Base-by-base conservation (phyloP, 257 asterid genomes). In the Galeopsis tetrahit region DNA sequence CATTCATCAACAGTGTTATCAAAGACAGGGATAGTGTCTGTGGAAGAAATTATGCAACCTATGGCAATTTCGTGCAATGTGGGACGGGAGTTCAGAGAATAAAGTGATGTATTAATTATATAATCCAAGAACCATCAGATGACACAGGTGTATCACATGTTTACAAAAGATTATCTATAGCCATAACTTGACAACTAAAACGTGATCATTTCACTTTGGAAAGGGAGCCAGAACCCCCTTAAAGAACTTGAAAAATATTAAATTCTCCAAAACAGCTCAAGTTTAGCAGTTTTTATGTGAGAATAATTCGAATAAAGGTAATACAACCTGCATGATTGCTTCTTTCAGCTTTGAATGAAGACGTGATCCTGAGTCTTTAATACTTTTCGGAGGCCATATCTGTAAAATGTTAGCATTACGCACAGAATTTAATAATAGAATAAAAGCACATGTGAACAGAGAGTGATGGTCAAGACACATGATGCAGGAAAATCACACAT, bases 311-410 rank as follows among this genome's bases (percentile, higher is more conserved):
- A 17, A n/a, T 15, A 40, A 53, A 43, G 53, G 38, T 34, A 36
- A 32, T 48, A 49, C 73, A 75, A 93, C 98, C 98, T 82, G 90
- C 85, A 89, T 38, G 59, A 91, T 91, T 62, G 96, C 96, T 71
- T 93, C 96, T 82, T 89, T 90, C 82, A 93, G 82, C 78, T 84
- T 85, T 55, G 92, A 77, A 81, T 93, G 98, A 78, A 93, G 88
- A 59, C 69, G 76, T 40, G 98, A 93, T 77, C 89, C 94, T 52
- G 96, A 85, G 82, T 93, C 98, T 81, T 89, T 93, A 75, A 91
- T 83, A 83, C 81, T 85, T 85, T 93, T 86, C 46, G 98, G 98
- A 55, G 98, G 96, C 98, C 98, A 93, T 83, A 93, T 91, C 98
- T 93, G 88, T 82, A 79, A 69, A 77, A 75, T 63, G 48, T 59